phyloP scores from a whole-genome alignment of 805 yeast species.

The Teunomyces cretensis region DNA sequence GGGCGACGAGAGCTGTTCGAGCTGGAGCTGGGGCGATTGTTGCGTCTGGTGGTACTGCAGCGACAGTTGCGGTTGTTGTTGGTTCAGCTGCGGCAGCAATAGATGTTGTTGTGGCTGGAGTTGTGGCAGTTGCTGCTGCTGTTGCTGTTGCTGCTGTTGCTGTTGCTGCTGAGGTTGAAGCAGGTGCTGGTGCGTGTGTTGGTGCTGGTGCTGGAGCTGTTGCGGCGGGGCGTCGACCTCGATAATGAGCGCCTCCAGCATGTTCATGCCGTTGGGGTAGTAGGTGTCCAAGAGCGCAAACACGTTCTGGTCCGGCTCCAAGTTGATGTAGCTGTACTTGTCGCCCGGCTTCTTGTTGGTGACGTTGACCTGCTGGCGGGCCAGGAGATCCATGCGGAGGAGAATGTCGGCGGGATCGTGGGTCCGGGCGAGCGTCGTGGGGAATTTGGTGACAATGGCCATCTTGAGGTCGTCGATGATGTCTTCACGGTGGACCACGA shows the following conservation, averaged over 20 bases:
- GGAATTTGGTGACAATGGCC: slow-evolving; percentile 60
- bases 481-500: slow-evolving; percentile 59
- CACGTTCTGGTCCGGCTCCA: slow-evolving; percentile 64
- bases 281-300: slow-evolving; percentile 57
- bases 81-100: no score
- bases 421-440: slow-evolving; percentile 59
- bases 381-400: slow-evolving; percentile 31
- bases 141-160: slow-evolving; percentile 7
- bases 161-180: background rate
- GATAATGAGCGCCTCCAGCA: slow-evolving; percentile 63
- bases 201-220: slow-evolving; percentile 6
- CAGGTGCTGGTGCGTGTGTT: slow-evolving; percentile 3
- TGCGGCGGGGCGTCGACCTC: slow-evolving; percentile 34
- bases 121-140: slow-evolving; percentile 8
- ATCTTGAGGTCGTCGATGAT: slow-evolving; percentile 81
- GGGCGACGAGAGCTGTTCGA: background rate
- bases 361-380: slow-evolving; percentile 1
- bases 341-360: background rate
- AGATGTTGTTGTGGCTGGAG: slow-evolving; percentile 6
- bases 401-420: slow-evolving; percentile 70
- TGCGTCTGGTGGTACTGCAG: no score
- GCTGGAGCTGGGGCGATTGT: no score
- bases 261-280: slow-evolving; percentile 67
- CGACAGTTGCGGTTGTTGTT: no score
- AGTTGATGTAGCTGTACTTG: slow-evolving; percentile 6